phyloP scores from a whole-genome alignment of 768 basidiomycete genomes.

The Suillus placidus region DNA sequence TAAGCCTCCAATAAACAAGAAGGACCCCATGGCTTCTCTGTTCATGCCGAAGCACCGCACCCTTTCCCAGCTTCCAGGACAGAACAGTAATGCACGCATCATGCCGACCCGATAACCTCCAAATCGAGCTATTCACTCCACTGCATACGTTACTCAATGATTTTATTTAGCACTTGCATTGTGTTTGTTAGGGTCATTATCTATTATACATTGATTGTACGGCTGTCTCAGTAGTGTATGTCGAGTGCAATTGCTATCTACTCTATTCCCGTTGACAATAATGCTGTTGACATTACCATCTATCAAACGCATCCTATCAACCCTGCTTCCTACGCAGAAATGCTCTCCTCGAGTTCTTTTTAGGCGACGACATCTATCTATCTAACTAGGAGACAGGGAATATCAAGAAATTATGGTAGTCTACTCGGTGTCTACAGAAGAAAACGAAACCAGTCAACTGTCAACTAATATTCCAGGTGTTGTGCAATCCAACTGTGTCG shows the following conservation, averaged over 20 bases:
- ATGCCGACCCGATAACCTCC: conserved; percentile 24
- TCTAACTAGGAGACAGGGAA: neutral
- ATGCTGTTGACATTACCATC: neutral
- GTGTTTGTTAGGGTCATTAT: neutral
- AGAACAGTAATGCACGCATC: conserved; percentile 24
- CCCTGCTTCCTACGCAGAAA: neutral
- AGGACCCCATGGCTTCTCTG: conserved; percentile 59
- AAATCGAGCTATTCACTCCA: too few relatives aligned
- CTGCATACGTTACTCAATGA: neutral
- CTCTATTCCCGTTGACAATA: neutral
- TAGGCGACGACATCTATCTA: neutral
- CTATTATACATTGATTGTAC: neutral
- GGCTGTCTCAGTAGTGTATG: neutral
- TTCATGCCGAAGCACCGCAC: conserved; percentile 81
- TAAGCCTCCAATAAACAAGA: conserved; percentile 51
- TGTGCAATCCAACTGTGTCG: conserved; percentile 80
- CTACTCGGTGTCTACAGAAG: neutral
- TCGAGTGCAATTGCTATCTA: neutral
- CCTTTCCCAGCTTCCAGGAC: conserved; percentile 54
- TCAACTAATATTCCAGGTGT: conserved; percentile 57
- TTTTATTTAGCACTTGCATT: neutral
- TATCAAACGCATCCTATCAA: too few relatives aligned
- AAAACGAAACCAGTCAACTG: neutral
- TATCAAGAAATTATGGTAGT: neutral
- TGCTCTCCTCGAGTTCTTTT: neutral